phyloP scores from a whole-genome alignment of 306 rosid species.

The Adenanthera pavonina region DNA sequence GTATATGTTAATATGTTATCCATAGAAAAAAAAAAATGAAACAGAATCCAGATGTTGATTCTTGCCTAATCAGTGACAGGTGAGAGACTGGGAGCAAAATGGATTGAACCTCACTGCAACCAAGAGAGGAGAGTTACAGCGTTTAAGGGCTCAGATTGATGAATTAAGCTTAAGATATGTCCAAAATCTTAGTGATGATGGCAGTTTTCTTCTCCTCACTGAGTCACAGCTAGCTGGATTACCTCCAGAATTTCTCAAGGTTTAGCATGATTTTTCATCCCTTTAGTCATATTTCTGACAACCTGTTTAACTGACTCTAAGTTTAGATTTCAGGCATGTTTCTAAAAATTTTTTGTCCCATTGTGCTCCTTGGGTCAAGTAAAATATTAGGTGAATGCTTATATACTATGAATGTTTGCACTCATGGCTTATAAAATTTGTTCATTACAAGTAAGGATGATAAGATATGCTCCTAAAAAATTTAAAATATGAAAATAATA shows the following conservation, averaged over 20 bases:
- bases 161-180: constrained; percentile 76
- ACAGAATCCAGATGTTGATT: constrained; percentile 66
- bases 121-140: constrained; percentile 85
- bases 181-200: constrained; percentile 74
- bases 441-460: not conserved
- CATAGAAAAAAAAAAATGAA: constrained; percentile 34
- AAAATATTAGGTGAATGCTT: constrained; percentile 27
- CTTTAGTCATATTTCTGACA: not conserved
- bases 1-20: constrained; percentile 31
- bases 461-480: not conserved
- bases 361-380: constrained; percentile 13
- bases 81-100: constrained; percentile 90
- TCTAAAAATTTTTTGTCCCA: constrained; percentile 6
- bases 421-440: constrained; percentile 29
- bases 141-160: constrained; percentile 72
- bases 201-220: constrained; percentile 60
- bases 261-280: constrained; percentile 37
- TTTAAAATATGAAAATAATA: not conserved
- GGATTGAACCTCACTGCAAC: constrained; percentile 88
- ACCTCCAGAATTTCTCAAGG: constrained; percentile 84
- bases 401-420: constrained; percentile 23
- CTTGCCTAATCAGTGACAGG: constrained; percentile 93
- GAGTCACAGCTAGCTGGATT: constrained; percentile 84
- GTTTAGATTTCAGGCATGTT: constrained; percentile 35
- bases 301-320: constrained; percentile 14